Conservation (phyloP, 179 eudicot genomes). For the Spergularia azorica region DNA sequence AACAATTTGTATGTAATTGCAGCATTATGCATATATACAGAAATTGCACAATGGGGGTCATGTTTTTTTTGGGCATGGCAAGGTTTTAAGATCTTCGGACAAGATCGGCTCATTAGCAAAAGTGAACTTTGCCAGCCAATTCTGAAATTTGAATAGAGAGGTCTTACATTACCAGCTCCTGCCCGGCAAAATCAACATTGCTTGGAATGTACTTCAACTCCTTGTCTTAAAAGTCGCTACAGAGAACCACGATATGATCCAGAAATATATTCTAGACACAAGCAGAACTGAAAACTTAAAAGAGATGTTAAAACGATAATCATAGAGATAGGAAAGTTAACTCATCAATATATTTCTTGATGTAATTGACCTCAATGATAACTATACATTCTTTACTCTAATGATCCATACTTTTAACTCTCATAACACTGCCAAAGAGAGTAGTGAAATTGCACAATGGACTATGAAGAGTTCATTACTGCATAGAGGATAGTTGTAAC, state of each 20-base stretch:
- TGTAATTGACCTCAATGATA: not conserved
- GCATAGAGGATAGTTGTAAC: not conserved
- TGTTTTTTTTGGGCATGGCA: not conserved
- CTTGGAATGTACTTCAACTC: not conserved
- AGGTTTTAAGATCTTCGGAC: not conserved
- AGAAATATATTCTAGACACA: not conserved
- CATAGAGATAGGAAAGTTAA: not conserved
- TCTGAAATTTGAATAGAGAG: not conserved
- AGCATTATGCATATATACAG: not conserved
- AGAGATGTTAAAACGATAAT: not conserved
- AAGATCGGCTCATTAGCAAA: not conserved
- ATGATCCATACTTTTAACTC: not conserved
- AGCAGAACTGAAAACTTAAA: not conserved
- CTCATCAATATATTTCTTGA: not conserved
- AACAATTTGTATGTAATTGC: not conserved
- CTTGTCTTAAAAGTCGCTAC: not conserved
- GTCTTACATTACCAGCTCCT: not conserved
- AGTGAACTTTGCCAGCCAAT: not conserved
- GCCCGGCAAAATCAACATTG: not conserved
- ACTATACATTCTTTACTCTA: not conserved
- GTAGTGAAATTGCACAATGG: not conserved
- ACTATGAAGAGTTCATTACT: not conserved
- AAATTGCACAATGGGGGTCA: not conserved
- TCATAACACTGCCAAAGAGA: constrained; percentile 4
- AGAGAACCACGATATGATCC: not conserved